Evolutionary conservation across 768 basidiomycete genomes (phyloP).

Genomic region (Pleurotus tuoliensis): DNA sequence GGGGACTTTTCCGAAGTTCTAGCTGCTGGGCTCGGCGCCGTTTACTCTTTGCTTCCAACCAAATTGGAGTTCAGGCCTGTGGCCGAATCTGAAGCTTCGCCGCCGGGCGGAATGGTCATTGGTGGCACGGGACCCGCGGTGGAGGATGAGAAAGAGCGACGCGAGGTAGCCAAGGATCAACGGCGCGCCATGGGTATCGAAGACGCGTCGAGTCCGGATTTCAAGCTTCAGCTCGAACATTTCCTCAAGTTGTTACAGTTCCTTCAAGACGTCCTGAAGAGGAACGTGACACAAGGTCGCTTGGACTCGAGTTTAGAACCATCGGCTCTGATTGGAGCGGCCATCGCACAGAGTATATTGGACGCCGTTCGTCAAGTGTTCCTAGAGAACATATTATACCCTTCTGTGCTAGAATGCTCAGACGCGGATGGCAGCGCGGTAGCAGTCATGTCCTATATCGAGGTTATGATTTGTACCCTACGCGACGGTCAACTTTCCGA

Average conservation of each 20-base stretch:
- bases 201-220: constrained; percentile 69
- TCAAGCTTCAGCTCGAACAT: constrained; percentile 78
- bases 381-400: constrained; percentile 89
- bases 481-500: constrained; percentile 64
- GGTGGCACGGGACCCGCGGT: constrained; percentile 57
- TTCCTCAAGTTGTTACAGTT: constrained; percentile 91
- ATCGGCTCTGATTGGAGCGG: constrained; percentile 66
- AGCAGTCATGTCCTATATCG: constrained; percentile 93
- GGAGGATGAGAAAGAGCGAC: constrained; percentile 51
- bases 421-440: constrained; percentile 92
- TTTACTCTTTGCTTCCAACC: constrained; percentile 86
- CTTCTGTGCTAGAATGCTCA: constrained; percentile 90
- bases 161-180: constrained; percentile 45
- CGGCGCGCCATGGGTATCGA: constrained; percentile 67
- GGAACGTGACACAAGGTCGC: constrained; percentile 49
- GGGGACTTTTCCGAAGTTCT: constrained; percentile 99
- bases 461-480: constrained; percentile 79
- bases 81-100: constrained; percentile 29
- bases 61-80: constrained; percentile 72
- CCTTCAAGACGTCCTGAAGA: constrained; percentile 80
- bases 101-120: constrained; percentile 63
- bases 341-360: constrained; percentile 80
- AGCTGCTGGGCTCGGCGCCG: constrained; percentile 87
- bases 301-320: constrained; percentile 36
- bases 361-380: constrained; percentile 83